These are phyloP conservation scores for Verticillium albo-atrum DNA, from an alignment of 2,329 filamentous ascomycete species.

Conservation along the genomic window DNA sequence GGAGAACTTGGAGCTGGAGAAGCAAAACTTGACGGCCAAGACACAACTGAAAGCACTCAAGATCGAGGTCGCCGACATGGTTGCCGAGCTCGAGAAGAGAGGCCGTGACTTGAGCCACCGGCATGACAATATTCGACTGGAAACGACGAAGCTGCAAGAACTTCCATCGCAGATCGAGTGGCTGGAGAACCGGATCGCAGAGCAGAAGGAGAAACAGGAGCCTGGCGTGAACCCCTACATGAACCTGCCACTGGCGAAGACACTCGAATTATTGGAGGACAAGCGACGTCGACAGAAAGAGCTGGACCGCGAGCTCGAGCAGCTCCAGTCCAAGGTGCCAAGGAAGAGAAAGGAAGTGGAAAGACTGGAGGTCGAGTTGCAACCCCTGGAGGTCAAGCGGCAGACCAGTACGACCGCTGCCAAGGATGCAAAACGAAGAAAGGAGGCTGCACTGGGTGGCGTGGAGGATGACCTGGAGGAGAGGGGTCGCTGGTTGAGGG, in stretches of 20 bases:
- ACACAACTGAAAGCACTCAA: constrained; percentile 75
- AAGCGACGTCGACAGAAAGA: constrained; percentile 47
- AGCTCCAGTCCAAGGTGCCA: constrained; percentile 56
- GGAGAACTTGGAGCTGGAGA: constrained; percentile 77
- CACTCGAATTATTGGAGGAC: constrained; percentile 46
- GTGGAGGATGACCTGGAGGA: constrained; percentile 72
- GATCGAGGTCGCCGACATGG: constrained; percentile 68
- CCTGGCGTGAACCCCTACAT: constrained; percentile 36
- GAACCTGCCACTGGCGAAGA: constrained; percentile 54
- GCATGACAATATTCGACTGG: constrained; percentile 45
- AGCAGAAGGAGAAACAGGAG: constrained; percentile 37
- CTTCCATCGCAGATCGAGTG: constrained; percentile 45
- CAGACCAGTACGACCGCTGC: constrained; percentile 62
- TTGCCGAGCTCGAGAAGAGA: constrained; percentile 64
- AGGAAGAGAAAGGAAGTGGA: constrained; percentile 65
- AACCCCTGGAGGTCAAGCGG: constrained; percentile 63
- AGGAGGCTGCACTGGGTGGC: constrained; percentile 61
- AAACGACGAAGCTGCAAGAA: constrained; percentile 43
- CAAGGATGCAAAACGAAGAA: constrained; percentile 65
- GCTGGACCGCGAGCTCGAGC: constrained; percentile 60
- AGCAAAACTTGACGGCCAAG: constrained; percentile 65
- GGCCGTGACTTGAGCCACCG: constrained; percentile 53
- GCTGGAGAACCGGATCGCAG: constrained; percentile 43
- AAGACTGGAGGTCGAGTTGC: constrained; percentile 62
- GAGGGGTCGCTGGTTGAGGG: constrained; percentile 69